These are phyloP conservation scores for Aeminium ludgeri DNA, from an alignment of 495 filamentous ascomycete genomes.

Conservation along the genomic window DNA sequence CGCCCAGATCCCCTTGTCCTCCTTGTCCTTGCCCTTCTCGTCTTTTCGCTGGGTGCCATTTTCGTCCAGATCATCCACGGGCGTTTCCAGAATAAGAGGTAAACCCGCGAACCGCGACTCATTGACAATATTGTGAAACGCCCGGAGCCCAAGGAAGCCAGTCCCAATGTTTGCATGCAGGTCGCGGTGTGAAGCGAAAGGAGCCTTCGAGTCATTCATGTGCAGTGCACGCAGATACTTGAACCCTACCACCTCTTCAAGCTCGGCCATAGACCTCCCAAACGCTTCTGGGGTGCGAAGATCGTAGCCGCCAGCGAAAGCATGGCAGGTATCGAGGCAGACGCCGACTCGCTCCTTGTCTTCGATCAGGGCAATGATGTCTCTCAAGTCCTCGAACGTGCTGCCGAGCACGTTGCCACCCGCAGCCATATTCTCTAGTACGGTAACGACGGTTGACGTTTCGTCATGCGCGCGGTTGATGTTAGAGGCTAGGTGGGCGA, in stretches of 20 bases:
- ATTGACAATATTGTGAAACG: slow-evolving; percentile 87
- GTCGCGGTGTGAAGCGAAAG: slow-evolving; percentile 59
- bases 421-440: slow-evolving; percentile 84
- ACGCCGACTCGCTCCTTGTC: slow-evolving; percentile 83
- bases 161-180: slow-evolving; percentile 89
- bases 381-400: slow-evolving; percentile 66
- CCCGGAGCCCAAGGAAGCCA: slow-evolving; percentile 74
- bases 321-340: slow-evolving; percentile 92
- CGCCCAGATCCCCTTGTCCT: slow-evolving; percentile 32
- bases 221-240: slow-evolving; percentile 73
- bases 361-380: slow-evolving; percentile 61
- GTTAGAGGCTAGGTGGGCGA: slow-evolving; percentile 56
- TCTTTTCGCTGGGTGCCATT: slow-evolving; percentile 40
- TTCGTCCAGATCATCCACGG: slow-evolving; percentile 49
- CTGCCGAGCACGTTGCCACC: slow-evolving; percentile 76
- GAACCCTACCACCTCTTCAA: slow-evolving; percentile 64
- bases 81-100: slow-evolving; percentile 89
- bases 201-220: slow-evolving; percentile 86
- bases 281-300: slow-evolving; percentile 61
- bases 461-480: slow-evolving; percentile 65
- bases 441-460: slow-evolving; percentile 57
- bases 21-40: slow-evolving; percentile 65
- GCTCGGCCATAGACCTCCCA: slow-evolving; percentile 49
- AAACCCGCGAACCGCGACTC: slow-evolving; percentile 55
- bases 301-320: slow-evolving; percentile 88